Base-by-base conservation (phyloP, 495 filamentous ascomycete genomes). In the Apiosordaria backusii region DNA sequence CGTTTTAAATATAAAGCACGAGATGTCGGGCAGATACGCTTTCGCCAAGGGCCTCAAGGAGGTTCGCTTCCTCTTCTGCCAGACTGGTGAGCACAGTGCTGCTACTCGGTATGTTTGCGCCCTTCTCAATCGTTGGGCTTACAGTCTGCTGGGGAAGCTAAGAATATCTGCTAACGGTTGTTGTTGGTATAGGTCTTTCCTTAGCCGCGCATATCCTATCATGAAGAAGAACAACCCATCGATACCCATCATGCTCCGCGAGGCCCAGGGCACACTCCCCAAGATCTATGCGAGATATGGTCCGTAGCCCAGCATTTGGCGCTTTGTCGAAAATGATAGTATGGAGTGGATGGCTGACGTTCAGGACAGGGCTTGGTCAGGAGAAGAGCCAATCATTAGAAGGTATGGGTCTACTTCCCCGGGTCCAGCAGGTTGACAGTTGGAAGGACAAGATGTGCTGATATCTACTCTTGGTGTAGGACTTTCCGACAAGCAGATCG, bases 221-320 rank as follows among this genome's bases (percentile, higher is more conserved):
- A 98, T 99, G 94, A 99, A 99, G 87, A 96, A 96, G 85, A 89
- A 95, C 83, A 98, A 99, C 81, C 95, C 95, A 10, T 80, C 92
- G 77, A 97, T 86, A 53, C 95, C 95, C 59, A 98, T 99, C 79
- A 81, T 99, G 83, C 85, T 99, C 61, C 90, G 95, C 69, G 96
- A 99, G 80, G 95, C 96, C 35, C 76, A 85, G 60, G 92, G 88
- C 67, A 90, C 87, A 53, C 79, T 90, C 74, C 94, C 95, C 53
- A 88, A 85, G 72, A 89, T 99, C 55, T 98, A 89, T 78, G 93
- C 96, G 67, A 83, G 95, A 88, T 99, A 94, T 73, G 93, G 93
- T 97, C 78, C 70, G 91, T 83, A 54, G 24, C 13, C 21, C 26
- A 58, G 24, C 25, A 18, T 62, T 10, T 53, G 27, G 50, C 13